phyloP scores from a whole-genome alignment of 2,329 filamentous ascomycete species.

The Dactylellina haptotyla region DNA sequence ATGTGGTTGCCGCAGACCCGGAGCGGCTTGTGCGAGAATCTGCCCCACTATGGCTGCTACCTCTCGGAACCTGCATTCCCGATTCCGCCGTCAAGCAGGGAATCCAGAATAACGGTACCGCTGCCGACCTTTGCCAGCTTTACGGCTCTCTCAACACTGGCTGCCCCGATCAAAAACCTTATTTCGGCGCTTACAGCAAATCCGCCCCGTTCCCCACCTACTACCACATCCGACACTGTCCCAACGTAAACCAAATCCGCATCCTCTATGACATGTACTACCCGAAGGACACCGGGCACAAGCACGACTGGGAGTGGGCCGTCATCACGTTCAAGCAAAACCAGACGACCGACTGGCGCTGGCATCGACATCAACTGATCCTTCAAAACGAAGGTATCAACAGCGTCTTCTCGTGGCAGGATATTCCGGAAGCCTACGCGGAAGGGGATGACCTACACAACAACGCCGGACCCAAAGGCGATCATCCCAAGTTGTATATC shows the following conservation, averaged over 20 bases:
- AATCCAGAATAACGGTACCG: constrained; percentile 50
- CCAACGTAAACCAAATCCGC: constrained; percentile 51
- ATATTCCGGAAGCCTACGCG: constrained; percentile 48
- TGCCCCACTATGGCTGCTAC: constrained; percentile 53
- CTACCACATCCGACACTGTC: constrained; percentile 49
- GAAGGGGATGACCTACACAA: constrained; percentile 43
- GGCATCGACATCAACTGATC: constrained; percentile 45
- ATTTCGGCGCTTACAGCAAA: constrained; percentile 49
- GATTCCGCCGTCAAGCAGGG: constrained; percentile 37
- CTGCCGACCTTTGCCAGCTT: constrained; percentile 39
- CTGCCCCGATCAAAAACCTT: constrained; percentile 42
- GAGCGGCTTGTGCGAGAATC: constrained; percentile 52
- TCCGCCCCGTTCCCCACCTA: constrained; percentile 50
- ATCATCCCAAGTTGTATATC: constrained; percentile 48
- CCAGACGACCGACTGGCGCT: constrained; percentile 35
- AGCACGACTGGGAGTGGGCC: constrained; percentile 51
- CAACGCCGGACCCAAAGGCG: constrained; percentile 43
- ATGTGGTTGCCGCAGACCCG: constrained; percentile 44
- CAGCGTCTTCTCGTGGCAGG: constrained; percentile 28
- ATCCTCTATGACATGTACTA: constrained; percentile 49
- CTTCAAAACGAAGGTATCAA: constrained; percentile 46
- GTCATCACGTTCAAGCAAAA: constrained; percentile 49
- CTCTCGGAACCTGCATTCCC: constrained; percentile 52
- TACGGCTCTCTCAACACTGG: constrained; percentile 46
- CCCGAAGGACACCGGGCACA: constrained; percentile 46